Evolutionary conservation across 2,329 filamentous ascomycete species (phyloP).

Genomic region (Pseudogymnoascus sp.): DNA sequence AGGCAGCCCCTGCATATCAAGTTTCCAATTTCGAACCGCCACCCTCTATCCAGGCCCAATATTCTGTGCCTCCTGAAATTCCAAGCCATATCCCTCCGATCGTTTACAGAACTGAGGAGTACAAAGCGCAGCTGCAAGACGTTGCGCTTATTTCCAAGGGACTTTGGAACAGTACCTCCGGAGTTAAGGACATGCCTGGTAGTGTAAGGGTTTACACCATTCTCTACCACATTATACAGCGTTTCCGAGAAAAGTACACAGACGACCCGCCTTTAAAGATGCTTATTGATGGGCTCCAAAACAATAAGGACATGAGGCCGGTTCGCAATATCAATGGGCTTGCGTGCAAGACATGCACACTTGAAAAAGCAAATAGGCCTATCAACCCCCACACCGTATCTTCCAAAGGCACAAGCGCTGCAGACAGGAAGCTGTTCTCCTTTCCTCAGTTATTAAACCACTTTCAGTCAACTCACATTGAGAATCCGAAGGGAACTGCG

Average conservation of each 20-base stretch:
- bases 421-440: conserved; percentile 39
- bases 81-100: conserved; percentile 16
- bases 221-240: conserved; percentile 52
- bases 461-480: conserved; percentile 37
- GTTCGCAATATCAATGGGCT: conserved; percentile 46
- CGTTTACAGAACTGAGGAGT: conserved; percentile 31
- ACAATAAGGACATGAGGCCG: conserved; percentile 47
- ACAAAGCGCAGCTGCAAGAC: conserved; percentile 41
- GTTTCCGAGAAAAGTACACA: conserved; percentile 48
- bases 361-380: conserved; percentile 32
- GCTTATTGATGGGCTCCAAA: conserved; percentile 51
- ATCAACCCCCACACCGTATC: conserved; percentile 27
- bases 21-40: conserved; percentile 15
- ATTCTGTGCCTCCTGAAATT: conserved; percentile 15
- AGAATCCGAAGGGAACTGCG: conserved; percentile 24
- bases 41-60: conserved; percentile 18
- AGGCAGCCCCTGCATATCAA: background rate
- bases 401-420: conserved; percentile 18
- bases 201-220: conserved; percentile 55
- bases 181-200: conserved; percentile 51
- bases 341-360: conserved; percentile 45
- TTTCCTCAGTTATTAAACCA: conserved; percentile 52
- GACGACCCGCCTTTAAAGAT: conserved; percentile 48
- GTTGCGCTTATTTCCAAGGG: conserved; percentile 48
- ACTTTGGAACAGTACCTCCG: conserved; percentile 53